Percentiles rank a stretch among this genome's conserved stretches.
Conservation (phyloP, 1,139 yeast species). For the Lodderomyces pseudojiufengensis region DNA sequence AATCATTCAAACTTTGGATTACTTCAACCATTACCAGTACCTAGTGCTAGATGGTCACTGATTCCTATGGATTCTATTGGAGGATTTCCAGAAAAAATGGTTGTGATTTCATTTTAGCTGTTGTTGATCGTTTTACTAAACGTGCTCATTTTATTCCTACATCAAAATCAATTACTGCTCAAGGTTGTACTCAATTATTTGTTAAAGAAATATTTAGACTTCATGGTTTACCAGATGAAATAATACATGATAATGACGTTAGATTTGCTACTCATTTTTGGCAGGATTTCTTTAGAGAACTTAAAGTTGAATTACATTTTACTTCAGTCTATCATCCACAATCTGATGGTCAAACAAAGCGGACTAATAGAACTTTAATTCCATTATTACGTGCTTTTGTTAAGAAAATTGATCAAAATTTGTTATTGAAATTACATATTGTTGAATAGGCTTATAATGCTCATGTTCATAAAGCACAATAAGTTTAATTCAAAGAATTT, state of each 20-base stretch:
- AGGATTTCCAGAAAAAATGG: background rate
- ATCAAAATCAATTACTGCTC: background rate
- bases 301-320: background rate
- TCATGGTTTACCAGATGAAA: too few species aligned
- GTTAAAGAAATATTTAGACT: background rate
- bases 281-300: background rate
- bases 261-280: slow-evolving; percentile 1
- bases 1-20: background rate
- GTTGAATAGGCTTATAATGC: slow-evolving; percentile 4
- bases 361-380: slow-evolving; percentile 5
- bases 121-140: background rate
- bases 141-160: background rate
- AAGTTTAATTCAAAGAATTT: too few species aligned
- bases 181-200: background rate
- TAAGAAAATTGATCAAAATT: background rate
- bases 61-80: background rate
- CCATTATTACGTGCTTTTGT: slow-evolving; percentile 3
- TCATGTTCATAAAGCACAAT: slow-evolving; percentile 3
- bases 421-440: slow-evolving; percentile 3
- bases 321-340: slow-evolving; percentile 4
- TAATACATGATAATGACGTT: slow-evolving; percentile 1
- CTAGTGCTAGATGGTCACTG: too few species aligned
- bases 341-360: slow-evolving; percentile 8
- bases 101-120: background rate
- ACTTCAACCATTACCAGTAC: background rate